These are phyloP conservation scores for Fonsecaea nubica DNA, from an alignment of 2,329 filamentous ascomycete species.

Conservation along the genomic window DNA sequence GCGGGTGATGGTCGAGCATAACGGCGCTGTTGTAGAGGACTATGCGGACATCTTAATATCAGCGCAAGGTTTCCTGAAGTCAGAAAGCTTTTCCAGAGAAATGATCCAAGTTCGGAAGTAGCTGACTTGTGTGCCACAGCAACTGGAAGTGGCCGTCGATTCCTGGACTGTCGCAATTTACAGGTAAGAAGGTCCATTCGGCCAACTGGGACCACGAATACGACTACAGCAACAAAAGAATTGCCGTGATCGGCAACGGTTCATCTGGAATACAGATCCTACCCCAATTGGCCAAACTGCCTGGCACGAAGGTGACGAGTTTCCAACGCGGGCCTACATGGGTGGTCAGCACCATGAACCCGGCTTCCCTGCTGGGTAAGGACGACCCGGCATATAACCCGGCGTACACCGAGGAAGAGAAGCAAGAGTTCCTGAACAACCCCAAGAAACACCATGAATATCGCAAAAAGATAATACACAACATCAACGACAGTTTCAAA, in stretches of 20 bases:
- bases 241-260: constrained; percentile 45
- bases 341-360: constrained; percentile 42
- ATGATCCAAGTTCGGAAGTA: no score
- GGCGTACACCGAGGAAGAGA: constrained; percentile 42
- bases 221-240: constrained; percentile 40
- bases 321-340: constrained; percentile 46
- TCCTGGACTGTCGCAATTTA: constrained; percentile 40
- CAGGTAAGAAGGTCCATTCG: constrained; percentile 42
- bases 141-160: constrained; percentile 42
- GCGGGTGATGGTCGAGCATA: constrained; percentile 23
- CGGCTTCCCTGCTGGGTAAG: constrained; percentile 33
- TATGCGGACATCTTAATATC: constrained; percentile 61
- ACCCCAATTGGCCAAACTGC: constrained; percentile 38
- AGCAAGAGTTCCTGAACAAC: constrained; percentile 39
- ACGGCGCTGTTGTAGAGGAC: constrained; percentile 15
- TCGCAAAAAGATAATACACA: constrained; percentile 44
- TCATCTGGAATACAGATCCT: constrained; percentile 51
- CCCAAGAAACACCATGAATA: constrained; percentile 44
- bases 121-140: constrained; percentile 8
- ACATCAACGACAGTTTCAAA: constrained; percentile 34
- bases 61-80: constrained; percentile 61
- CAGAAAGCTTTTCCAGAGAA: not conserved
- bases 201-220: constrained; percentile 42
- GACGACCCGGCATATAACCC: constrained; percentile 40
- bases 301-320: constrained; percentile 41